Conservation (phyloP, 2,329 filamentous ascomycete genomes). For the Exophiala oligosperma region DNA sequence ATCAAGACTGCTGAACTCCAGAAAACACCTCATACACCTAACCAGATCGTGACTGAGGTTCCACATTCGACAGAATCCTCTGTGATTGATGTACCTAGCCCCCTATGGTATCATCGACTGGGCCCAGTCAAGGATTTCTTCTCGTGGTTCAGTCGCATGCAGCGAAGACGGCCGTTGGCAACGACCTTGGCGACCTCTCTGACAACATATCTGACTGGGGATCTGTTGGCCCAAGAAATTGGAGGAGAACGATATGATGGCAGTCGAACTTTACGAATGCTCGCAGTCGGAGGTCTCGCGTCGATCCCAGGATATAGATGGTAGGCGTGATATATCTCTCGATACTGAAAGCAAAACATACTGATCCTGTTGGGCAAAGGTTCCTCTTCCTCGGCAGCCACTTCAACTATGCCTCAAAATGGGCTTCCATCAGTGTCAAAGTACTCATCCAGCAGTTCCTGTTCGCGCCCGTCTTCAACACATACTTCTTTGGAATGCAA, state of each 20-base stretch:
- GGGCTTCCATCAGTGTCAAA: constrained; percentile 70
- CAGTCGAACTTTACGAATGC: constrained; percentile 65
- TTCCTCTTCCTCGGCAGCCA: constrained; percentile 74
- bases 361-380: constrained; percentile 45
- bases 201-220: constrained; percentile 68
- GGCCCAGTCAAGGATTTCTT: constrained; percentile 25
- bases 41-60: constrained; percentile 23
- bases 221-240: constrained; percentile 29
- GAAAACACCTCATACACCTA: constrained; percentile 25
- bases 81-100: constrained; percentile 22
- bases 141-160: constrained; percentile 50
- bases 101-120: constrained; percentile 24
- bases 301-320: constrained; percentile 80
- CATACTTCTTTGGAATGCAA: constrained; percentile 81
- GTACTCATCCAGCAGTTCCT: constrained; percentile 74
- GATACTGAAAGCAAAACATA: not conserved
- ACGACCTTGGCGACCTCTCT: constrained; percentile 76
- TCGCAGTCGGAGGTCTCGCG: constrained; percentile 70
- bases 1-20: constrained; percentile 25
- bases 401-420: constrained; percentile 80
- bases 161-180: constrained; percentile 69
- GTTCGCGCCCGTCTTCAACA: constrained; percentile 81
- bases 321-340: constrained; percentile 50
- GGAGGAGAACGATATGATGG: constrained; percentile 61
- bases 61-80: constrained; percentile 22